These are phyloP conservation scores for Suhomyces tanzawaensis DNA, from an alignment of 805 yeast species.

Conservation along the genomic window DNA sequence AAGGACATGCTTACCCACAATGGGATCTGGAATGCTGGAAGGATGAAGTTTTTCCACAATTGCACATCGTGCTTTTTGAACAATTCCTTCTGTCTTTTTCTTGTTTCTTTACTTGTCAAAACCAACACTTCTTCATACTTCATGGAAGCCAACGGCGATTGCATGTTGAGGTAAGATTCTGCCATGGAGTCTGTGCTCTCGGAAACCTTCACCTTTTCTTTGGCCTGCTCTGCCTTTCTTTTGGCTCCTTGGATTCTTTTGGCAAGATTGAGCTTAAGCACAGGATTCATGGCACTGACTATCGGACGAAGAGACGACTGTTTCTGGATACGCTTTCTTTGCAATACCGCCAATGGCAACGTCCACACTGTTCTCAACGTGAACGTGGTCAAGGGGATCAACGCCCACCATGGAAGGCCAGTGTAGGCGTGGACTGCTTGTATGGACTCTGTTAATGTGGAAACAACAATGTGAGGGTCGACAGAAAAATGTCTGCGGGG, in stretches of 20 bases:
- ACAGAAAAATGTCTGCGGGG: constrained; percentile 16
- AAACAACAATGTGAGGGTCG: constrained; percentile 33
- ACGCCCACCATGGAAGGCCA: constrained; percentile 78
- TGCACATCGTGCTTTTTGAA: constrained; percentile 69
- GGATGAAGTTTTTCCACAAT: constrained; percentile 71
- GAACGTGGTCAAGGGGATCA: constrained; percentile 74
- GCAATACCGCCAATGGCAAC: constrained; percentile 72
- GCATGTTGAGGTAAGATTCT: constrained; percentile 12
- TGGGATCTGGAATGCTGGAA: constrained; percentile 84
- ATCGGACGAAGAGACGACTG: constrained; percentile 74
- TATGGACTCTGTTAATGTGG: constrained; percentile 36
- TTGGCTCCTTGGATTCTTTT: constrained; percentile 42
- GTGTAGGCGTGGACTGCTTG: constrained; percentile 50
- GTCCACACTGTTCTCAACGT: constrained; percentile 65
- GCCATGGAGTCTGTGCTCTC: constrained; percentile 5
- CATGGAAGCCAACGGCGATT: constrained; percentile 41
- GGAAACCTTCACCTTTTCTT: constrained; percentile 17
- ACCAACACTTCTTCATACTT: constrained; percentile 77
- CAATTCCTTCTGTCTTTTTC: constrained; percentile 69
- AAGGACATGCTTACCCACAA: constrained; percentile 79
- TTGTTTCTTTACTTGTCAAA: constrained; percentile 71
- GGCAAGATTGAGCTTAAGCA: constrained; percentile 57
- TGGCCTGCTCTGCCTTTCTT: constrained; percentile 15
- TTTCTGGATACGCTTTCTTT: constrained; percentile 63
- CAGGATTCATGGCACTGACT: constrained; percentile 71